Base-by-base conservation (phyloP, 2,329 filamentous ascomycete genomes). In the Ceratocystis papillata region DNA sequence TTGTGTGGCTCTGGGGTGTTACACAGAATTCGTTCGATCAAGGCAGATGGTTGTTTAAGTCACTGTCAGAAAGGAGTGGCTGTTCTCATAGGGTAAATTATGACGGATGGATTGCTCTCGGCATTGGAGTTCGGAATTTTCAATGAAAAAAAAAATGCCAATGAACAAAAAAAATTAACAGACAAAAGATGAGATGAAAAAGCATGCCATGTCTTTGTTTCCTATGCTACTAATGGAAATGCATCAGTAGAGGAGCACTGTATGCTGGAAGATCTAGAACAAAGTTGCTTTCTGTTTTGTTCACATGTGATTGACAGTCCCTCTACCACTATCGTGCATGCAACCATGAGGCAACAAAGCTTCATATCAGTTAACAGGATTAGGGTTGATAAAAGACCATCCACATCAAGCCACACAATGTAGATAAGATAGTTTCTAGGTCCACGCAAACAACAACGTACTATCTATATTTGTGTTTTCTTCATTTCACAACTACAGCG, bases 401-500 rank as follows among this genome's bases (percentile, higher is more conserved):
- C 20, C n/a, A 7, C 1, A 22, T 50, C 25, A 50, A 22, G 46
- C 22, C 22, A 3, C 10, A 28, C 48, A 28, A 48, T n/a, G 17
- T 48, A 20, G 20, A 48, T 7, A 28, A 7, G n/a, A 53, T 20
- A 22, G n/a, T 20, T 10, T 10, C n/a, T n/a, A 2, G 10, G 53
- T 7, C 28, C 5, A 59, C 8, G 55, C n/a, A 22, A 59, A 59
- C 55, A 59, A 59, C 3, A 22, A 12, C 17, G 25, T 15, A 7
- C 8, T 20, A 59, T 30, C 5, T 8, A 4, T 53, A 4, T 48
- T 33, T 5, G 41, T 4, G 8, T 7, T 6, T 25, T 69, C 55
- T 62, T 63, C 63, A 86, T 71, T 83, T 82, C 37, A 95, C 85
- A 71, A 96, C 86, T 71, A 99, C 78, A 60, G 90, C 92, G n/a